These are phyloP conservation scores for Fragaria nilgerrensis DNA, from an alignment of 306 rosid species.

Conservation along the genomic window DNA sequence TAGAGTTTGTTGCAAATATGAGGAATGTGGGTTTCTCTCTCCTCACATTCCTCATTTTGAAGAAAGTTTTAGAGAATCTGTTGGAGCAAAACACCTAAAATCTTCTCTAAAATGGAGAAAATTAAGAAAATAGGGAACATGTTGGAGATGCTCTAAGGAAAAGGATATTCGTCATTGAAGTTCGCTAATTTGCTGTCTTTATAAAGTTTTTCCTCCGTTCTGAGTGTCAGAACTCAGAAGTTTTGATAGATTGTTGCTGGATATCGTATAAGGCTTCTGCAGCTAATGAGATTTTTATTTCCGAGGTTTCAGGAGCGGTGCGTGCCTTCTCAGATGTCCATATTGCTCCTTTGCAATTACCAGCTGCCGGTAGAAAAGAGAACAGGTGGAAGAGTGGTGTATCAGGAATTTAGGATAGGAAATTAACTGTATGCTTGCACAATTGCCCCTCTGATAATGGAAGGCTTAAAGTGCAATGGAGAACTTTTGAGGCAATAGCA, in stretches of 20 bases:
- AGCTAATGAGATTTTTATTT: no score
- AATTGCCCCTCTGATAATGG: neutral
- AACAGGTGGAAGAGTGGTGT: neutral
- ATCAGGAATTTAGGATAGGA: neutral
- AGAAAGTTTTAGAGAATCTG: no score
- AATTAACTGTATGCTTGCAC: neutral
- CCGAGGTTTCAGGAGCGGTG: neutral
- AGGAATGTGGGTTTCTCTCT: no score
- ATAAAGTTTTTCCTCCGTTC: neutral
- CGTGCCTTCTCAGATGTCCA: neutral
- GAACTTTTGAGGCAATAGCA: neutral
- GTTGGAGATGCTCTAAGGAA: neutral
- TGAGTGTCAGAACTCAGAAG: neutral
- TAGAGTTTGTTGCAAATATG: no score
- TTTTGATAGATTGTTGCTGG: neutral
- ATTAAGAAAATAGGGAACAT: no score
- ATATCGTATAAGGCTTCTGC: no score
- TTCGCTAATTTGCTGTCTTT: neutral
- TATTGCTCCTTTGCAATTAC: neutral
- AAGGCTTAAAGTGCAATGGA: neutral
- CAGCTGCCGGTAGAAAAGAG: neutral
- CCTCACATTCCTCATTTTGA: no score
- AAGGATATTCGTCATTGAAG: neutral
- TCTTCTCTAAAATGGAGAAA: no score
- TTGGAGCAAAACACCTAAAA: no score